Conservation (phyloP, 129 eudicot species). For the Daucus carota region DH1_v3.0 NC_030386.2:8297001-8297500, state of each 20-base stretch:
- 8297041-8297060: not conserved
- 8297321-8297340: not conserved
- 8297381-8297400: not conserved
- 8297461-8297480: too few species aligned
- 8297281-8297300: not conserved
- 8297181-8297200: not conserved
- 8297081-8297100: not conserved
- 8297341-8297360: not conserved
- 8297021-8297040: not conserved
- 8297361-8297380: not conserved
- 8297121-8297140: not conserved
- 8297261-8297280: not conserved
- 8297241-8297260: not conserved
- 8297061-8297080: not conserved
- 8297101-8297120: not conserved
- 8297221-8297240: not conserved
- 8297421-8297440: not conserved
- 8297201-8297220: not conserved
- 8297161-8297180: not conserved
- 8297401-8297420: not conserved
- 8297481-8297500: too few species aligned
- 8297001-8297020: not conserved
- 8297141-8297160: not conserved
- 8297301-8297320: not conserved
- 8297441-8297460: not conserved